Conservation (phyloP, 2,329 filamentous ascomycete genomes). For the Sarocladium oryzae region DNA sequence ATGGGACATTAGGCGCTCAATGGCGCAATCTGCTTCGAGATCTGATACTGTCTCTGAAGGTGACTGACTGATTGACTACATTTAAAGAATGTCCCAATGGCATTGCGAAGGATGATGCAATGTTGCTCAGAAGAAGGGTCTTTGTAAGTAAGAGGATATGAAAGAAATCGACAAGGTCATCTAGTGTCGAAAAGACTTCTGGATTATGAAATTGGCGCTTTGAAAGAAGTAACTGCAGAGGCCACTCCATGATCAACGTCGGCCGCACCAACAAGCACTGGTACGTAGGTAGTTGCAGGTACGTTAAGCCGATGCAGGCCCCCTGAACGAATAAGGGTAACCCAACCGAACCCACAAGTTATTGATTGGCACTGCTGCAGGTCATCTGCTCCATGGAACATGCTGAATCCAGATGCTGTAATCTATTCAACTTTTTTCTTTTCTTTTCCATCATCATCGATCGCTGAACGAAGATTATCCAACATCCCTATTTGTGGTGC, state of each 20-base stretch:
- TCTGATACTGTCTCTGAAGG: neutral
- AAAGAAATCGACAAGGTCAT: too few relatives aligned
- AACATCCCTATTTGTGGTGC: neutral
- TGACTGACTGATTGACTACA: neutral
- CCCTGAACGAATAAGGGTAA: conserved; percentile 6
- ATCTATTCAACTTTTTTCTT: neutral
- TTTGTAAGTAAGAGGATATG: too few relatives aligned
- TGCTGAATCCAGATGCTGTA: neutral
- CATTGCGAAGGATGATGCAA: too few relatives aligned
- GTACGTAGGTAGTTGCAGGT: too few relatives aligned
- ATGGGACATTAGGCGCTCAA: neutral
- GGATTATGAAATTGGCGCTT: too few relatives aligned
- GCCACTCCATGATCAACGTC: too few relatives aligned
- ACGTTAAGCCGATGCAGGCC: conserved; percentile 4
- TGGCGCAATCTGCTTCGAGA: conserved; percentile 1
- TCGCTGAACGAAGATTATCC: too few relatives aligned
- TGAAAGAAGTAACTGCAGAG: too few relatives aligned
- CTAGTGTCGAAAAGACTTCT: too few relatives aligned
- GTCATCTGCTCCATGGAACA: neutral
- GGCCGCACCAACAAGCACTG: too few relatives aligned
- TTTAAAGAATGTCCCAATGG: neutral
- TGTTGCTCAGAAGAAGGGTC: too few relatives aligned
- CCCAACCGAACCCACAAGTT: too few relatives aligned
- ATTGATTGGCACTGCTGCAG: neutral
- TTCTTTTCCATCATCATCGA: neutral